Evolutionary conservation across 2,329 filamentous ascomycete genomes (phyloP).

Genomic region (Penicillium sp.): DNA sequence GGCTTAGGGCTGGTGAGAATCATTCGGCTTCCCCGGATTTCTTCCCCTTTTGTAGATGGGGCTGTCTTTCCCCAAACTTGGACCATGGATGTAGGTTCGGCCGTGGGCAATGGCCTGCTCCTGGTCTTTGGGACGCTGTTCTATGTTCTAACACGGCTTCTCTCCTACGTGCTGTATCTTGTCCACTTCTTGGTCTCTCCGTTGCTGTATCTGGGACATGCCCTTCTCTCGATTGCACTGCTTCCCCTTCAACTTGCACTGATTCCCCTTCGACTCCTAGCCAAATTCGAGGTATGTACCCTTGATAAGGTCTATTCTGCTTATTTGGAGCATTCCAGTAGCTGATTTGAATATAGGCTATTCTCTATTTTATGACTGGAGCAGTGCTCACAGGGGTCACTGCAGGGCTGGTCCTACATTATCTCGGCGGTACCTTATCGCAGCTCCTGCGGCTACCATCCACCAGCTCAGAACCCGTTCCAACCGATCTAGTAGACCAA

Average conservation of each 20-base stretch:
- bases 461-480: conserved; percentile 9
- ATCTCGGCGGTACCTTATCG: conserved; percentile 53
- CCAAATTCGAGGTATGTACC: conserved; percentile 51
- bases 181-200: conserved; percentile 43
- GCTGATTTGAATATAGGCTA: conserved; percentile 7
- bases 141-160: conserved; percentile 8
- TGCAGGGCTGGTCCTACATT: conserved; percentile 56
- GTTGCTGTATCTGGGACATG: conserved; percentile 46
- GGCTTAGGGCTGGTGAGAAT: conserved; percentile 21
- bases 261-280: conserved; percentile 49
- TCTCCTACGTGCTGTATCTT: conserved; percentile 23
- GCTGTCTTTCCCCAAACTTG: not conserved
- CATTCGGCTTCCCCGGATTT: conserved; percentile 20
- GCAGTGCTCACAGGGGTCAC: conserved; percentile 63
- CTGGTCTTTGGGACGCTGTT: conserved; percentile 10
- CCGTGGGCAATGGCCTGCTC: conserved; percentile 4
- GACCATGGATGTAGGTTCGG: conserved; percentile 1
- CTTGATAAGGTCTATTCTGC: not conserved
- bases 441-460: conserved; percentile 39
- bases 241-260: conserved; percentile 48
- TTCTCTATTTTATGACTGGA: conserved; percentile 33
- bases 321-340: not conserved
- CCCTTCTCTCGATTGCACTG: conserved; percentile 38
- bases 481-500: conserved; percentile 8
- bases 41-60: conserved; percentile 3